phyloP scores from a whole-genome alignment of 495 filamentous ascomycete genomes.

The Talaromyces ruber region DNA sequence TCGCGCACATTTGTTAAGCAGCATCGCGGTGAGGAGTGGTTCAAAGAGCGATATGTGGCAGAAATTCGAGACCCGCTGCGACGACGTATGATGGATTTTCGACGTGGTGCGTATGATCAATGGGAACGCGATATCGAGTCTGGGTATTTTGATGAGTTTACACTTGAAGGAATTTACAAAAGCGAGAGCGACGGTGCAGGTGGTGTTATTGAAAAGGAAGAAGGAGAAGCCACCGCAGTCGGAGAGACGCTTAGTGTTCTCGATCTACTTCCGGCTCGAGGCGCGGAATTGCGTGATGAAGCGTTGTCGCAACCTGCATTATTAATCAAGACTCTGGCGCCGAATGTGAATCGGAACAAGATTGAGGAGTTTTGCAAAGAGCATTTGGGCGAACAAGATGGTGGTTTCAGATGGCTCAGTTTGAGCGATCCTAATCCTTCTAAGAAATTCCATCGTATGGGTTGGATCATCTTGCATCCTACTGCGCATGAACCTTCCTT shows the following conservation, averaged over 20 bases:
- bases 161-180: conserved; percentile 91
- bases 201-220: conserved; percentile 85
- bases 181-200: conserved; percentile 82
- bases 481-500: conserved; percentile 49
- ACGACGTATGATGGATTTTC: conserved; percentile 61
- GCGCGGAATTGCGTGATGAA: conserved; percentile 77
- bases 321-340: conserved; percentile 96
- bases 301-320: conserved; percentile 77
- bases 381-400: conserved; percentile 75
- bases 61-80: conserved; percentile 66
- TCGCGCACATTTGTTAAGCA: conserved; percentile 78
- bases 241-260: conserved; percentile 89
- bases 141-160: conserved; percentile 87
- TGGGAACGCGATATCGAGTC: conserved; percentile 78
- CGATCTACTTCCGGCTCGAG: conserved; percentile 72
- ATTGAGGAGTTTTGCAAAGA: conserved; percentile 89
- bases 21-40: conserved; percentile 95
- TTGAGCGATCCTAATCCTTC: conserved; percentile 93
- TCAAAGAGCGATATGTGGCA: conserved; percentile 86
- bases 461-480: conserved; percentile 93
- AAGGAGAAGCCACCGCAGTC: conserved; percentile 81
- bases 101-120: conserved; percentile 63
- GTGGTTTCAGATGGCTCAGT: conserved; percentile 85
- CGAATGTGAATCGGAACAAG: conserved; percentile 89
- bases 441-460: conserved; percentile 96